Conservation (phyloP, 805 yeast genomes). For the Debaryomyces tyrocola region DNA sequence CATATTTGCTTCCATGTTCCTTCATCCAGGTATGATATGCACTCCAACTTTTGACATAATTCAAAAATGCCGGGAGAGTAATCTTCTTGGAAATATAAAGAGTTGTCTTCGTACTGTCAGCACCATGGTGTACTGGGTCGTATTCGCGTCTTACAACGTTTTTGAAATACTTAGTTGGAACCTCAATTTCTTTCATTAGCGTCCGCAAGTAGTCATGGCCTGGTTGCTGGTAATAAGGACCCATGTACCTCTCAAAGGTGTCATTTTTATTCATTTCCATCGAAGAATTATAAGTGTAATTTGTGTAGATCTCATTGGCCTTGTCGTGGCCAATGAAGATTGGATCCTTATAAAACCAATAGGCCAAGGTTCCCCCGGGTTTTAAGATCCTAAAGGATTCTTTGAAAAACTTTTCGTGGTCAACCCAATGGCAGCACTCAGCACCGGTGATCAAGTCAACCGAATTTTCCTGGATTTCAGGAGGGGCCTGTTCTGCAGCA, state of each 20-base stretch:
- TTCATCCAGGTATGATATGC: conserved; percentile 40
- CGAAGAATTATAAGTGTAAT: conserved; percentile 46
- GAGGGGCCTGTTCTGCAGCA: conserved; percentile 27
- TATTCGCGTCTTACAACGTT: conserved; percentile 27
- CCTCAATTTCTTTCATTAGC: conserved; percentile 38
- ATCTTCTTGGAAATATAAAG: conserved; percentile 20
- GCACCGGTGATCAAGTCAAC: conserved; percentile 77
- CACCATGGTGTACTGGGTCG: conserved; percentile 15
- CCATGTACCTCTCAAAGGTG: conserved; percentile 46
- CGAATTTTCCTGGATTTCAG: conserved; percentile 17
- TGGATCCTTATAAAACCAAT: conserved; percentile 81
- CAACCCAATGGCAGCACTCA: conserved; percentile 86
- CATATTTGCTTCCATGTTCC: conserved; percentile 32
- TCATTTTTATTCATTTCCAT: conserved; percentile 12
- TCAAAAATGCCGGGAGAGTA: conserved; percentile 19
- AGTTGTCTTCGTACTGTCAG: conserved; percentile 21
- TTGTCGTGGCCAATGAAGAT: conserved; percentile 51
- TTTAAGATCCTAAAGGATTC: conserved; percentile 52
- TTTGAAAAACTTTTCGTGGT: conserved; percentile 51
- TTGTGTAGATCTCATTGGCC: conserved; percentile 54
- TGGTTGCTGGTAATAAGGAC: conserved; percentile 46
- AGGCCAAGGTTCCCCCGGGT: conserved; percentile 66
- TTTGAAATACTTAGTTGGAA: conserved; percentile 23
- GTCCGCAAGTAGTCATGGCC: conserved; percentile 44
- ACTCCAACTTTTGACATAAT: conserved; percentile 37